Percentiles rank a stretch among this genome's conserved stretches.
Evolutionary conservation across 768 basidiomycete genomes (phyloP).

Genomic region (Nidularia sp.): DNA sequence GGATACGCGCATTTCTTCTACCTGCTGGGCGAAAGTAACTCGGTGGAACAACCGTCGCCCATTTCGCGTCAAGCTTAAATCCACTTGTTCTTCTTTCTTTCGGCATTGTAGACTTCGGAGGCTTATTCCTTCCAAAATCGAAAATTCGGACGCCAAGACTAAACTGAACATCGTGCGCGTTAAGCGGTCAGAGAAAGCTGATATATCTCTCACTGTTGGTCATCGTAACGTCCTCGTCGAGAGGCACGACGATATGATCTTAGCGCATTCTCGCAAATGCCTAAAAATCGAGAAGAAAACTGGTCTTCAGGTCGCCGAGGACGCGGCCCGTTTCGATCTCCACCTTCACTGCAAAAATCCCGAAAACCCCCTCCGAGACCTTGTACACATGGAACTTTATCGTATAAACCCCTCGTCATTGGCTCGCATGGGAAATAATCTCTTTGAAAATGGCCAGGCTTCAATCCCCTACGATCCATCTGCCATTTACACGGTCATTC

Average conservation of each 20-base stretch:
- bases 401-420: conserved; percentile 41
- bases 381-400: conserved; percentile 52
- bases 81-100: conserved; percentile 40
- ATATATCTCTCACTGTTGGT: conserved; percentile 45
- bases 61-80: conserved; percentile 50
- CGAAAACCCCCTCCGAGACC: conserved; percentile 36
- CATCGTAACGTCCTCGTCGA: conserved; percentile 36
- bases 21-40: conserved; percentile 48
- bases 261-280: conserved; percentile 26
- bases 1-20: conserved; percentile 20
- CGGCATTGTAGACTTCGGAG: conserved; percentile 39
- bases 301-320: conserved; percentile 40
- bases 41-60: conserved; percentile 52
- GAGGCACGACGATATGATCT: conserved; percentile 38
- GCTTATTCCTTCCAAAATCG: conserved; percentile 25
- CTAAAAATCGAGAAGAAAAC: conserved; percentile 30
- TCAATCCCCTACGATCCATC: conserved; percentile 37
- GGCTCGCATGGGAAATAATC: conserved; percentile 38
- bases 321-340: conserved; percentile 56
- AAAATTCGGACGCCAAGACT: conserved; percentile 26
- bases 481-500: conserved; percentile 40
- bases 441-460: conserved; percentile 44
- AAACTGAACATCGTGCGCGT: conserved; percentile 46
- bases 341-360: conserved; percentile 52
- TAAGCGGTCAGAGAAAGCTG: conserved; percentile 35